Percentiles rank a stretch among this genome's conserved stretches.
Evolutionary conservation across 495 filamentous ascomycete genomes (phyloP).

Genomic region (Tuber melanosporum): DNA sequence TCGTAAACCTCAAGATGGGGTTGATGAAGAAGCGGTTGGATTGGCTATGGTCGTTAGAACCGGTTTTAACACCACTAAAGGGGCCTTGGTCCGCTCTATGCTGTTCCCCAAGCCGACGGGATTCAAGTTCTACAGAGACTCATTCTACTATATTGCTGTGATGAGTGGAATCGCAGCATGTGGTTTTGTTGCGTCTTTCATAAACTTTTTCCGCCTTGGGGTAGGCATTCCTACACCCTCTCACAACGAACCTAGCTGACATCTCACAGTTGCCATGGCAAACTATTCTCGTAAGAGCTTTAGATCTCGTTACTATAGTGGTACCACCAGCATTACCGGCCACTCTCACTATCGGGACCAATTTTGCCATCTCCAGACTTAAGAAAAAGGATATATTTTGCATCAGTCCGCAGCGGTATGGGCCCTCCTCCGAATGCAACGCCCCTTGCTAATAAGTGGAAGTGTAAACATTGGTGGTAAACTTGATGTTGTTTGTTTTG

Average conservation of each 20-base stretch:
- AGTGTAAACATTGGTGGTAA: slow-evolving; percentile 94
- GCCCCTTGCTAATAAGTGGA: not conserved
- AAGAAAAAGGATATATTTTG: slow-evolving; percentile 89
- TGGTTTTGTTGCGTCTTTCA: slow-evolving; percentile 81
- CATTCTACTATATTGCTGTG: slow-evolving; percentile 95
- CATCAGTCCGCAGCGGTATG: slow-evolving; percentile 80
- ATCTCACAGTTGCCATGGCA: slow-evolving; percentile 63
- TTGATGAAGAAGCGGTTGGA: slow-evolving; percentile 83
- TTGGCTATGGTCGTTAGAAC: slow-evolving; percentile 87
- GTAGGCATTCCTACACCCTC: slow-evolving; percentile 43
- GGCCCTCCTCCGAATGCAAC: slow-evolving; percentile 8
- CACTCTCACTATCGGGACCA: slow-evolving; percentile 91
- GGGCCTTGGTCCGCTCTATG: slow-evolving; percentile 93
- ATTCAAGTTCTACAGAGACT: slow-evolving; percentile 97
- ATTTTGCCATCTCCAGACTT: slow-evolving; percentile 81
- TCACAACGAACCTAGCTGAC: slow-evolving; percentile 33
- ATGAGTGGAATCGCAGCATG: slow-evolving; percentile 84
- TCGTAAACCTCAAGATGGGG: slow-evolving; percentile 73
- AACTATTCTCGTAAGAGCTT: slow-evolving; percentile 79
- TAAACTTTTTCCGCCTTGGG: slow-evolving; percentile 82
- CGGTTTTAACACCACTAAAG: slow-evolving; percentile 96
- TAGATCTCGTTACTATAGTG: slow-evolving; percentile 96
- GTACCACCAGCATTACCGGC: slow-evolving; percentile 96
- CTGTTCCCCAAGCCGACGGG: slow-evolving; percentile 96
- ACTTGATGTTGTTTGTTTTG: slow-evolving; percentile 92